Evolutionary conservation across 2,329 filamentous ascomycete genomes (phyloP), one percentile per base, ranked within the genome.

Genomic region (Xylaria sp.): DNA sequence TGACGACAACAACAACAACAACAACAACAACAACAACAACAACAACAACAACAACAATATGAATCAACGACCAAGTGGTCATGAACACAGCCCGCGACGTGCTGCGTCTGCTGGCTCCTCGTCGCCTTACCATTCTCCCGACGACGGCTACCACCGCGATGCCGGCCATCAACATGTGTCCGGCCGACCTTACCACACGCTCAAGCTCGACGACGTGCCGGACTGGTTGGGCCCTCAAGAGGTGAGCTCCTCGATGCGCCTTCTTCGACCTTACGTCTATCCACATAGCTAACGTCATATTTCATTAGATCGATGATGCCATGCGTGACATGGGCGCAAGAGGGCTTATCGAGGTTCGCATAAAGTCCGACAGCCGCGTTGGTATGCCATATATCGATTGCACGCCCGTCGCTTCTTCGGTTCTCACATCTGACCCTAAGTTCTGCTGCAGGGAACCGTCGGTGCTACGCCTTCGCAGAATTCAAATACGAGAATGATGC

Each of bases 401-500:
- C 51, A 11, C 5, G 7, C 22, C 27, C 7, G 10, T 15, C 25
- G 1, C 27, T 17, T 10, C 39, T 25, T 17, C 60, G 17, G 5
- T 11, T 49, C 10, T 54, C 36, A 22, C 53, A 17, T 20, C 45
- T 66, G 57, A 59, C 51, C 17, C 9, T 36, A 15, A 17, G 5
- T 15, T 27, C 45, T 38, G 25, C 25, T 55, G 20, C 55, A 77
- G 74, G 72, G 38, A 67, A 66, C 50, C 75, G 73, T 11, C 74
- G 75, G 15, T 75, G 74, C 25, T 78, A 80, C 63, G 80, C 78
- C 5, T 78, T 81, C 61, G 80, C 81, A 27, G 80, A 82, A 65
- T 82, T 82, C 59, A 75, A 75, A 45, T 77, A 78, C 17, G 77
- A 79, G 20, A 74, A 76, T 13, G 80, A 81, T 61, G 79, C 80